Base-by-base conservation (phyloP, 495 filamentous ascomycete genomes). In the Tuber indicum region DNA sequence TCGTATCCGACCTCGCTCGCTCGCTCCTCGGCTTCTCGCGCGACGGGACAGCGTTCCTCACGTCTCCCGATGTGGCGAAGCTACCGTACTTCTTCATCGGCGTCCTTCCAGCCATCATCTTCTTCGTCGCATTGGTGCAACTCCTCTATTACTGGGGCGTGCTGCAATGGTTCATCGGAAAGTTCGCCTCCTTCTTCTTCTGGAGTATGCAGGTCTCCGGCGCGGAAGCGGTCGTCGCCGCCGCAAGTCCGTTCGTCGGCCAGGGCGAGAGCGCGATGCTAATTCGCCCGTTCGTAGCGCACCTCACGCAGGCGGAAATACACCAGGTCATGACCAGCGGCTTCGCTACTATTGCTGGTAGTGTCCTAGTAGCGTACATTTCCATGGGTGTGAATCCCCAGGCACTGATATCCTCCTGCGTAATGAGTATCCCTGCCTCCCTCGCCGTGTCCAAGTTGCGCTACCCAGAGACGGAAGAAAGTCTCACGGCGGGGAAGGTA, bases 241-340 rank as follows among this genome's bases (percentile, higher is more conserved):
- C 94, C 69, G 94, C 94, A n/a, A 94, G 94, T 8, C 94, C 94
- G 1, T 97, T 97, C 85, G 94, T 97, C 79, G 94, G 94, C 45
- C 94, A 96, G 86, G 94, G 94, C 78, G 94, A 97, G 87, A 94
- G 92, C 12, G 94, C 92, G 47, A 95, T 97, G 91, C 86, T 97
- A 72, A 93, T 97, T 86, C 90, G 90, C 52, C 93, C 93, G 10
- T 97, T 94, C 84, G 89, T 97, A 71, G 85, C 91, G 9, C 89
- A 96, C 84, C 87, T 96, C 75, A 97, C 94, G 52, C 84, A 89
- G 79, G 93, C 93, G 75, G 94, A 97, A 84, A 84, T 97, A 43
- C 94, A 97, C 84, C 94, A 97, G 84, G 86, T 97, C 83, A 94
- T 97, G 94, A 91, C 89, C 70, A 95, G 91, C 72, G 87, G 88